These are phyloP conservation scores for Lepidium campestre DNA, from an alignment of 441 rosid genomes.

Conservation along the genomic window DNA sequence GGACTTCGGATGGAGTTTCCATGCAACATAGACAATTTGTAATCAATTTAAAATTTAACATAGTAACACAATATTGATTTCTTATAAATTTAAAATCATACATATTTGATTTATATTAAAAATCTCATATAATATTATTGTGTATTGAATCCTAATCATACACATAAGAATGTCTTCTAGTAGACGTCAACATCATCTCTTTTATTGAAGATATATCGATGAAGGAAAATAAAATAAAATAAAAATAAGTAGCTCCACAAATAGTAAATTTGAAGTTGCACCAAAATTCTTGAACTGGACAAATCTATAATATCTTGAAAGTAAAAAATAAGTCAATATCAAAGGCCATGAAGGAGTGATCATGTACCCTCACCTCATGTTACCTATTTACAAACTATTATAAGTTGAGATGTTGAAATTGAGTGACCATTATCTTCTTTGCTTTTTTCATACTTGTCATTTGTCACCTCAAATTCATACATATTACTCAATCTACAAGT, in stretches of 20 bases:
- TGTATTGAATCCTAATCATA: background rate
- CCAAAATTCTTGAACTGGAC: conserved; percentile 10
- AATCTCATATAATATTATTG: background rate
- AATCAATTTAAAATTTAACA: no score
- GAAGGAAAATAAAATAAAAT: background rate
- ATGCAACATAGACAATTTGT: no score
- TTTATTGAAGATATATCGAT: background rate
- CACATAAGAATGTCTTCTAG: background rate
- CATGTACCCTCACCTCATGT: conserved; percentile 23
- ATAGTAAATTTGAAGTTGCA: conserved; percentile 6
- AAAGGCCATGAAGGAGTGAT: conserved; percentile 12
- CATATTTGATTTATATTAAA: background rate
- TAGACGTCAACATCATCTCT: background rate
- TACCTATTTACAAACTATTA: conserved; percentile 26
- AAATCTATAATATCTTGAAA: conserved; percentile 10
- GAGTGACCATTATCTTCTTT: conserved; percentile 24
- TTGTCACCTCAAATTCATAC: conserved; percentile 19
- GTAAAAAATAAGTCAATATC: conserved; percentile 9
- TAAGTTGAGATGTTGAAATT: conserved; percentile 11
- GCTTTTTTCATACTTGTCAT: conserved; percentile 18
- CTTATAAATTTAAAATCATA: background rate
- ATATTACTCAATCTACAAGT: background rate
- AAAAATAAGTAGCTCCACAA: background rate
- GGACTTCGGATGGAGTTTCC: no score
- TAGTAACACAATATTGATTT: no score